Evolutionary conservation across 2,329 filamentous ascomycete species (phyloP).

Genomic region (Fusarium sp.): DNA sequence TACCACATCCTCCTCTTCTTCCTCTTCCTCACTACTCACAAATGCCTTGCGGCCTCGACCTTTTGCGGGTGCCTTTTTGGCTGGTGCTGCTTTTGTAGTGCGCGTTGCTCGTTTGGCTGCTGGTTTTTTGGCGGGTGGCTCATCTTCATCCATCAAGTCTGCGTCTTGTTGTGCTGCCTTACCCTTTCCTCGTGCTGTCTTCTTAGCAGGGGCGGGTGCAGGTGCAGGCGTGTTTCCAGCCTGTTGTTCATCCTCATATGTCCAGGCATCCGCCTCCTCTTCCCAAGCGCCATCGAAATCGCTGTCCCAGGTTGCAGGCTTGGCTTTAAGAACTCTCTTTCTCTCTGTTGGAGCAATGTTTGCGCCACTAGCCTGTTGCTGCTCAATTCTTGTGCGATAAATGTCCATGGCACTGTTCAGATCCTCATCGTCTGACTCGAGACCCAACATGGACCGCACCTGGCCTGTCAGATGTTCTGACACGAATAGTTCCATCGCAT

Average conservation of each 20-base stretch:
- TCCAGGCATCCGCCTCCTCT: conserved; percentile 74
- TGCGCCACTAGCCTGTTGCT: conserved; percentile 74
- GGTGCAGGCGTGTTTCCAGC: conserved; percentile 11
- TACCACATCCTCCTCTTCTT: conserved; percentile 61
- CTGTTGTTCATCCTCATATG: conserved; percentile 48
- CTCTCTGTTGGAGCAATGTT: conserved; percentile 55
- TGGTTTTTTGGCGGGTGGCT: conserved; percentile 51
- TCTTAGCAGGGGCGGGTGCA: conserved; percentile 6
- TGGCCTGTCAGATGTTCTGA: conserved; percentile 77
- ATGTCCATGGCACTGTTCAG: conserved; percentile 80
- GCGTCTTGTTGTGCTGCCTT: conserved; percentile 43
- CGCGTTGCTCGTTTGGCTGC: conserved; percentile 48
- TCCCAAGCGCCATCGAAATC: conserved; percentile 90
- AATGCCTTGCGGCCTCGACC: conserved; percentile 55
- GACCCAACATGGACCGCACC: conserved; percentile 74
- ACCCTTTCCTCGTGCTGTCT: conserved; percentile 23
- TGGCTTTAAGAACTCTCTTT: conserved; percentile 71
- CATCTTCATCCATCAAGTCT: conserved; percentile 61
- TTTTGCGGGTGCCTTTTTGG: conserved; percentile 59
- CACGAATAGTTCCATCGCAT: conserved; percentile 87
- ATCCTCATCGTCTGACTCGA: conserved; percentile 74
- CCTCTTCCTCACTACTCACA: conserved; percentile 56
- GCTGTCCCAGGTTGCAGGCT: conserved; percentile 86
- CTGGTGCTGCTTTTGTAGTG: conserved; percentile 57
- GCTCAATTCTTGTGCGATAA: conserved; percentile 76